Evolutionary conservation across 495 filamentous ascomycete genomes (phyloP).

Genomic region (Aspergillus mulundensis): DNA sequence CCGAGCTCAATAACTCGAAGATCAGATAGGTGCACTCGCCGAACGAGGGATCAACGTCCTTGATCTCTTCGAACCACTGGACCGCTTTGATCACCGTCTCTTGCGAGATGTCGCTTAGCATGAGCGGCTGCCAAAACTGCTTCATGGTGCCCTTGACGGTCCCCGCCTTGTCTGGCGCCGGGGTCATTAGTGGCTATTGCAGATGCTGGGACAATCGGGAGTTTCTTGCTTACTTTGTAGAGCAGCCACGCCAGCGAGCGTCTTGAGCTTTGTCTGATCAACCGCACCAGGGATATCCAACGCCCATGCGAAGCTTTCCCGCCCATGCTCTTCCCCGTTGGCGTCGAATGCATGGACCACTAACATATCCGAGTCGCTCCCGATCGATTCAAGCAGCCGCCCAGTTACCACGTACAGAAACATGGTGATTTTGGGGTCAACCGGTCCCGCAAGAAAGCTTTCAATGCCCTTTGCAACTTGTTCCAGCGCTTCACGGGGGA

Average conservation of each 20-base stretch:
- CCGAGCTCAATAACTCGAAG: constrained; percentile 5
- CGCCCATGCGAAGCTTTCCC: constrained; percentile 12
- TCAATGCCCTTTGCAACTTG: constrained; percentile 7
- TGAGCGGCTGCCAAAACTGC: constrained; percentile 12
- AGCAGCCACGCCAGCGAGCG: too few relatives aligned
- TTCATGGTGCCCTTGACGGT: constrained; percentile 15
- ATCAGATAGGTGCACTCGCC: constrained; percentile 15
- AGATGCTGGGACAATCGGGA: too few relatives aligned
- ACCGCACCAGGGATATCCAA: constrained; percentile 15
- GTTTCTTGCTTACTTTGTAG: too few relatives aligned
- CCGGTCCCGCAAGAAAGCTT: not conserved
- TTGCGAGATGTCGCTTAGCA: not conserved
- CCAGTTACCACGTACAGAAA: constrained; percentile 14
- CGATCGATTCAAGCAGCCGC: constrained; percentile 7
- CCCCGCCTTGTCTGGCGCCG: constrained; percentile 10
- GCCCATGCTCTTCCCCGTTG: constrained; percentile 11
- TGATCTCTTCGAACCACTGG: not conserved
- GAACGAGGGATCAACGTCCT: not conserved
- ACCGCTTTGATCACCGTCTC: constrained; percentile 2
- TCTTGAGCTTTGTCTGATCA: too few relatives aligned
- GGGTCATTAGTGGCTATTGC: too few relatives aligned
- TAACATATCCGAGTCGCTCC: constrained; percentile 7
- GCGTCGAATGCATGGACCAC: constrained; percentile 14
- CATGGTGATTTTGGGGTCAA: constrained; percentile 11
- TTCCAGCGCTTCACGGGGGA: constrained; percentile 10